These are phyloP conservation scores for Panaeolus cyanescens DNA, from an alignment of 768 basidiomycete genomes.

Conservation along the genomic window DNA sequence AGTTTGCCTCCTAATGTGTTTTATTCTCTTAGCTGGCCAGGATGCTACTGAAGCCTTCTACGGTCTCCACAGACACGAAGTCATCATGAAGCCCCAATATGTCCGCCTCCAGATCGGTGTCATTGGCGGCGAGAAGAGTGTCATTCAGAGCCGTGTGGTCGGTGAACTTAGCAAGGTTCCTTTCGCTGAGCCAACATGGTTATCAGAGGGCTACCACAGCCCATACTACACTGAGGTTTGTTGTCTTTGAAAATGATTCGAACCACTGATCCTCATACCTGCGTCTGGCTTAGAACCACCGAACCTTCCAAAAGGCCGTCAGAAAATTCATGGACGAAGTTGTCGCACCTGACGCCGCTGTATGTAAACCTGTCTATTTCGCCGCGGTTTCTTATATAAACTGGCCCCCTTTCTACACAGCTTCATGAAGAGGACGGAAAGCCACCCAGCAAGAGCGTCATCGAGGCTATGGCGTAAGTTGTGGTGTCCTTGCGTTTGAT, in stretches of 20 bases:
- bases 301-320: slow-evolving; percentile 60
- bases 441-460: slow-evolving; percentile 72
- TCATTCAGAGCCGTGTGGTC: slow-evolving; percentile 25
- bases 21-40: slow-evolving; percentile 51
- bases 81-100: slow-evolving; percentile 31
- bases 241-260: background rate
- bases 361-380: slow-evolving; percentile 8
- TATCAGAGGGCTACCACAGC: slow-evolving; percentile 30
- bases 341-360: slow-evolving; percentile 57
- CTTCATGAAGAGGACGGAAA: slow-evolving; percentile 85
- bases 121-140: slow-evolving; percentile 28
- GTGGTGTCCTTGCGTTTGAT: background rate
- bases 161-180: slow-evolving; percentile 34
- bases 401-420: background rate
- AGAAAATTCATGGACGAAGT: slow-evolving; percentile 76
- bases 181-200: slow-evolving; percentile 35
- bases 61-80: slow-evolving; percentile 33
- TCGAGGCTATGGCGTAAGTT: slow-evolving; percentile 65
- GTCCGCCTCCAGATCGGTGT: slow-evolving; percentile 32
- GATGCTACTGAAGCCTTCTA: slow-evolving; percentile 46
- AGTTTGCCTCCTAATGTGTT: background rate
- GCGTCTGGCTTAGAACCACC: slow-evolving; percentile 49
- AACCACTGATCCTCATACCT: background rate
- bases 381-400: background rate
- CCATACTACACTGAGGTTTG: slow-evolving; percentile 30